Evolutionary conservation across 176 grass and related monocot genomes (phyloP).

Genomic region (Chrysopogon serrulatus): DNA sequence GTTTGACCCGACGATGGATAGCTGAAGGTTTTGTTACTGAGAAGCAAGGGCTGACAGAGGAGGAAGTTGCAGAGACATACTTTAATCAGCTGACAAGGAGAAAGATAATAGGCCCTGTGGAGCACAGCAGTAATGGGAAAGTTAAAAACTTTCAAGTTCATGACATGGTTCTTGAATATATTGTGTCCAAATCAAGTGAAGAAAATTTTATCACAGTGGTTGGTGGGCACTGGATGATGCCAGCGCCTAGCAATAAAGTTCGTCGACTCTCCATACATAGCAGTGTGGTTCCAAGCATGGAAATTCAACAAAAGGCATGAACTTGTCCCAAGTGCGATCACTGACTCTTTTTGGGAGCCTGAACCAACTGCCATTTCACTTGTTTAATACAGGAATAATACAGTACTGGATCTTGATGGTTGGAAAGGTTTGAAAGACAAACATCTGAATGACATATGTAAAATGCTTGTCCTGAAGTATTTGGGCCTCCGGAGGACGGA

Average conservation of each 20-base stretch:
- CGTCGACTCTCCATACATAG: not conserved
- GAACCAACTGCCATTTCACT: not conserved
- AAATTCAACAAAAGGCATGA: not conserved
- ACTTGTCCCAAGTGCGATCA: constrained; percentile 26
- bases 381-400: constrained; percentile 7
- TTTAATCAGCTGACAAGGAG: not conserved
- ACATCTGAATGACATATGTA: not conserved
- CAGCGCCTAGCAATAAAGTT: not conserved
- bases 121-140: not conserved
- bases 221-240: not conserved
- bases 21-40: constrained; percentile 13
- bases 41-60: not conserved
- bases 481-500: not conserved
- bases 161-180: not conserved
- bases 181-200: not conserved
- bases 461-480: constrained; percentile 24
- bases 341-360: not conserved
- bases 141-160: not conserved
- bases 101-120: not conserved
- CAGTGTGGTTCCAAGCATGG: not conserved
- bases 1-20: not conserved
- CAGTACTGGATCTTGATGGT: constrained; percentile 17
- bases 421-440: not conserved
- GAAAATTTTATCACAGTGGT: not conserved
- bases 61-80: not conserved